Evolutionary conservation across 805 yeast genomes (phyloP), one percentile per base, ranked within the genome.

Genomic region (Candida sphagnicola): DNA sequence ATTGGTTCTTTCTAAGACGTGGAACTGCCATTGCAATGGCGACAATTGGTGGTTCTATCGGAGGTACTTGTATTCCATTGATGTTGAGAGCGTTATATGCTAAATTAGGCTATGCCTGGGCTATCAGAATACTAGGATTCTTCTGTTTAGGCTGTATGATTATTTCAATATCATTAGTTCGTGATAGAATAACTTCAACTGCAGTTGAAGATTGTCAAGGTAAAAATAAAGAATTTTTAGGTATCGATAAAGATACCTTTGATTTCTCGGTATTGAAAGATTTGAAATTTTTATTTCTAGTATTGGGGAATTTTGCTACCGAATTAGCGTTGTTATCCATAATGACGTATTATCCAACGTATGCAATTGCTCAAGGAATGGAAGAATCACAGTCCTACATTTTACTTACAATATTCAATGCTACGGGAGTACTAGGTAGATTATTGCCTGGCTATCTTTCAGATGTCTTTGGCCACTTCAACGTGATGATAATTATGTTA

Each of bases 21-120:
- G 85, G 78, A 1, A 64, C 70, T 42, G 82, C 37, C 50, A 62
- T 78, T 25, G 85, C 87, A 0, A 46, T 80, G 3, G 81, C 82
- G 3, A 76, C 82, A 39, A 59, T 78, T 58, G 88, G 87, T 2
- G 85, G 85, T 1, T 76, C 84, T 3, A 56, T 78, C 5, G 88
- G 87, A 1, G 89, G 88, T 3, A 65, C 80, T 8, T 50, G 79
- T 4, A 74, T 77, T 51, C 85, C 88, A 1, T 56, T 80, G 28
- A 57, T 77, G 54, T 56, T 80, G 42, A 60, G 72, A 40, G 51
- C 64, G 10, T 52, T 77, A 36, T 73, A 74, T 44, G 52, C 61
- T 1, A 51, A 54, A 11, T 55, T 74, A n/a, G 85, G 87, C 2
- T 82, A 67, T 51, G 70, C 62, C 1, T 80, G 85, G 84, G 70